phyloP scores from a whole-genome alignment of 163 green algal species.

The Scenedesmus sp. region DNA sequence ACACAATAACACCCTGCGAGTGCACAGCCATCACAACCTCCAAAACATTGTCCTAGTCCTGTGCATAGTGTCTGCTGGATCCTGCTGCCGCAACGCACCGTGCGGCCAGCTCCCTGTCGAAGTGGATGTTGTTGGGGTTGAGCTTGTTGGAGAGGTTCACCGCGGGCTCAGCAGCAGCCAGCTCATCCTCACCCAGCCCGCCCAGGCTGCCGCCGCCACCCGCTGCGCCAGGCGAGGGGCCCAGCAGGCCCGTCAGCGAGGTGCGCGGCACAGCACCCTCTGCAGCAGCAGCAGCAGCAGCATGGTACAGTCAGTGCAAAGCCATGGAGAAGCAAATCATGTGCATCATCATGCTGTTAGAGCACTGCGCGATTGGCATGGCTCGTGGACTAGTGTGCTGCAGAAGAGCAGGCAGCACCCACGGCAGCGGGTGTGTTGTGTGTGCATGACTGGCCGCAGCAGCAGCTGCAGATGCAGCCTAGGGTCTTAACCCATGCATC shows the following conservation, averaged over 20 bases:
- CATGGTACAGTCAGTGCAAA: background rate
- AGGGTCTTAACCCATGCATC: background rate
- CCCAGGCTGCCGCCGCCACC: background rate
- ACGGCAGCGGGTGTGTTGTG: too few species aligned
- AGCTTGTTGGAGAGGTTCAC: conserved; percentile 77
- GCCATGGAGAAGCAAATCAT: too few species aligned
- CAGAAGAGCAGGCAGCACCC: too few species aligned
- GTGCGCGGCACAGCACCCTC: conserved; percentile 24
- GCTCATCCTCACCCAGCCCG: conserved; percentile 48
- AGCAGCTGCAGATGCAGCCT: too few species aligned
- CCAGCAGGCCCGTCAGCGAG: conserved; percentile 9
- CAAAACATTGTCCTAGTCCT: too few species aligned
- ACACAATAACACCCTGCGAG: background rate
- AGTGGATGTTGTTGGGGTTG: conserved; percentile 88
- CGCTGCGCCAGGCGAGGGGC: background rate
- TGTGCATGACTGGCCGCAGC: too few species aligned
- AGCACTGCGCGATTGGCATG: too few species aligned
- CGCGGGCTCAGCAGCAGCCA: conserved; percentile 40
- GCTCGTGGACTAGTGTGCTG: too few species aligned
- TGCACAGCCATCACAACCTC: too few species aligned
- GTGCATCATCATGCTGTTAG: too few species aligned
- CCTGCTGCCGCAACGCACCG: conserved; percentile 48
- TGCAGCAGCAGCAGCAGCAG: background rate
- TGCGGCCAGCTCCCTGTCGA: conserved; percentile 72
- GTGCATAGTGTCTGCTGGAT: background rate